Evolutionary conservation across 345 rosid species (phyloP).

Genomic region (Populus davidiana): DNA sequence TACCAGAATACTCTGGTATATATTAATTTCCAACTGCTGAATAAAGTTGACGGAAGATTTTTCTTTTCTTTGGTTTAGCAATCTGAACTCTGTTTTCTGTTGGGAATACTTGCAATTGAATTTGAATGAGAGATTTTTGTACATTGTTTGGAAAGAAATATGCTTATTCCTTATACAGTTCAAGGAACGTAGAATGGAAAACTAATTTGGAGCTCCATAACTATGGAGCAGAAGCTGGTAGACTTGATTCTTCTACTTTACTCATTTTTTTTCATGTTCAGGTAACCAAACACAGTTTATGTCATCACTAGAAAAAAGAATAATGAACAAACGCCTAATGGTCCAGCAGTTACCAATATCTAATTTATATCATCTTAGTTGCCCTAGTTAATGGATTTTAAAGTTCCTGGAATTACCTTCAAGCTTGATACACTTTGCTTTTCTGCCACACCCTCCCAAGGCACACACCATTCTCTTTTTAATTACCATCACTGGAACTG

Average conservation of each 20-base stretch:
- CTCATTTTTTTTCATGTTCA: not conserved
- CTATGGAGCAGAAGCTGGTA: not conserved
- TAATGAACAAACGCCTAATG: not conserved
- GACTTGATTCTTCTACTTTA: not conserved
- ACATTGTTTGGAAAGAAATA: not conserved
- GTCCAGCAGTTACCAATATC: not conserved
- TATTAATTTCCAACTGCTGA: not conserved
- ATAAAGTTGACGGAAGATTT: not conserved
- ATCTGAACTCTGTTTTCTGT: not conserved
- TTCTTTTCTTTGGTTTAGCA: not conserved
- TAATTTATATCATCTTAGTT: not conserved
- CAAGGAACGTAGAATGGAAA: not conserved
- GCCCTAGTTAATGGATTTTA: not conserved
- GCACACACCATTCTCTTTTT: not conserved
- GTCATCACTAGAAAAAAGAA: not conserved
- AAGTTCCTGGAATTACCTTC: not conserved
- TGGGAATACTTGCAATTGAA: not conserved
- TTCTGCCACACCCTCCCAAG: not conserved
- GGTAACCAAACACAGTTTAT: not conserved
- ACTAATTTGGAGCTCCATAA: not conserved
- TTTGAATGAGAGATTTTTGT: not conserved
- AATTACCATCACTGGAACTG: not conserved
- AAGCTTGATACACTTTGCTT: not conserved
- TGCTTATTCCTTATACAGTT: not conserved
- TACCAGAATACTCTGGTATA: not conserved